These are phyloP conservation scores for Mytilinidion resinicola DNA, from an alignment of 495 filamentous ascomycete species.

Conservation along the genomic window DNA sequence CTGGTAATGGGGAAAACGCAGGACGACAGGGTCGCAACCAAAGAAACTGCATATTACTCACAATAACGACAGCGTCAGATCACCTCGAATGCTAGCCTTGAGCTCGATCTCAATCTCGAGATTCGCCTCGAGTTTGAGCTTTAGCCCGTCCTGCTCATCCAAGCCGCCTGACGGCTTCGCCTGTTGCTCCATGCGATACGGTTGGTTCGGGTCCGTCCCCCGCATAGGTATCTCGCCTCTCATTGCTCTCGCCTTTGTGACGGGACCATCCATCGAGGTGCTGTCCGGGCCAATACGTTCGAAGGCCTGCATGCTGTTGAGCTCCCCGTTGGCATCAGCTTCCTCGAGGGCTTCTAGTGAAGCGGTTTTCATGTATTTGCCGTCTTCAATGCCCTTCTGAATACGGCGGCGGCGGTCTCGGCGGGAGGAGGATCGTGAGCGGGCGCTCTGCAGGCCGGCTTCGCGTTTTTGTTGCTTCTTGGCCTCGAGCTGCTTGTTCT, in stretches of 20 bases:
- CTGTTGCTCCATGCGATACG: conserved; percentile 29
- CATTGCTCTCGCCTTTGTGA: conserved; percentile 41
- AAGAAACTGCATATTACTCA: conserved; percentile 29
- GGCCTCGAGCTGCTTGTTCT: conserved; percentile 31
- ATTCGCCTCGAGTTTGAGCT: conserved; percentile 41
- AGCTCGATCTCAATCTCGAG: conserved; percentile 44
- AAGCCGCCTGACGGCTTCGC: conserved; percentile 26
- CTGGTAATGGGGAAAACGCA: background rate
- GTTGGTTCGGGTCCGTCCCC: conserved; percentile 38
- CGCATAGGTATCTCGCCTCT: conserved; percentile 44
- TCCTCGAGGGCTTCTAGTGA: conserved; percentile 40
- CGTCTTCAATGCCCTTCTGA: conserved; percentile 30
- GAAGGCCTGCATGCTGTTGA: conserved; percentile 43
- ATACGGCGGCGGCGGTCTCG: conserved; percentile 38
- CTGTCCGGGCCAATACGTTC: conserved; percentile 43
- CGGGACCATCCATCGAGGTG: conserved; percentile 46
- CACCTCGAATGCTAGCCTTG: conserved; percentile 41
- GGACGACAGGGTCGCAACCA: background rate
- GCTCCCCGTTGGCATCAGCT: conserved; percentile 38
- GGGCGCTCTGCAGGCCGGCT: conserved; percentile 30
- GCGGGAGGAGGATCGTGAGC: conserved; percentile 34
- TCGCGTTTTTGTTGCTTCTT: conserved; percentile 31
- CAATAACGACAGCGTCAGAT: conserved; percentile 40
- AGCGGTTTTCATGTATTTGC: conserved; percentile 41
- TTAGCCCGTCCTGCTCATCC: conserved; percentile 38